Evolutionary conservation across 225 moss, liverwort and hornwort genomes (phyloP).

Genomic region (Polytrichum commune): DNA sequence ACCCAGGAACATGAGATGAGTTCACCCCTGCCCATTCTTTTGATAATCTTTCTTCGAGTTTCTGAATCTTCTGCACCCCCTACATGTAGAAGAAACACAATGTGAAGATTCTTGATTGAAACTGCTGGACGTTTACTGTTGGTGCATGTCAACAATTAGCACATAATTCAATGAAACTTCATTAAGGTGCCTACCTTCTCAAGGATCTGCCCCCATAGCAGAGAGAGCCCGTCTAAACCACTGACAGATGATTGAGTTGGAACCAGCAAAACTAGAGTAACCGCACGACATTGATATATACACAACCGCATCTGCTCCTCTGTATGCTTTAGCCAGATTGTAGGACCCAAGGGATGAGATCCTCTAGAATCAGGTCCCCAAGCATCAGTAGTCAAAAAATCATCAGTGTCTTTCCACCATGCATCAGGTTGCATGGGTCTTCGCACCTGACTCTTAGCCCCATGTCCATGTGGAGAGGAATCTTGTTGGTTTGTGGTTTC

Average conservation of each 20-base stretch:
- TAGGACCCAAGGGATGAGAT: conserved; percentile 45
- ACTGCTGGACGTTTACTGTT: too few relatives aligned
- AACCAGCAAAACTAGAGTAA: conserved; percentile 65
- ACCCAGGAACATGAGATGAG: conserved; percentile 72
- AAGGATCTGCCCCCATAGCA: conserved; percentile 55
- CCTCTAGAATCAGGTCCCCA: conserved; percentile 60
- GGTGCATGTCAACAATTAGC: not conserved
- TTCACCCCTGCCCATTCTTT: conserved; percentile 81
- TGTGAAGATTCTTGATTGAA: too few relatives aligned
- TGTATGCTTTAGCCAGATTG: conserved; percentile 56
- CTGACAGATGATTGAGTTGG: conserved; percentile 41
- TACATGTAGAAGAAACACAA: conserved; percentile 5
- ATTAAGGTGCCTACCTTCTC: conserved; percentile 55
- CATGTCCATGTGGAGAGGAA: conserved; percentile 20
- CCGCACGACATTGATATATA: conserved; percentile 59
- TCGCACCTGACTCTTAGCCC: conserved; percentile 34
- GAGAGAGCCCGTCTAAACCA: conserved; percentile 48
- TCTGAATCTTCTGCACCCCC: conserved; percentile 53
- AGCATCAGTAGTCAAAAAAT: conserved; percentile 72
- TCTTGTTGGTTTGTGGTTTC: conserved; percentile 23
- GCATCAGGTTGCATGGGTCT: conserved; percentile 83
- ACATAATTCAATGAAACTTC: not conserved
- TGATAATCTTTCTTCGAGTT: conserved; percentile 65
- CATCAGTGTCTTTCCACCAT: conserved; percentile 85
- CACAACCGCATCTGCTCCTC: conserved; percentile 71